Conservation (phyloP, 139 green algal genomes). For the Eudorina sp. region DNA sequence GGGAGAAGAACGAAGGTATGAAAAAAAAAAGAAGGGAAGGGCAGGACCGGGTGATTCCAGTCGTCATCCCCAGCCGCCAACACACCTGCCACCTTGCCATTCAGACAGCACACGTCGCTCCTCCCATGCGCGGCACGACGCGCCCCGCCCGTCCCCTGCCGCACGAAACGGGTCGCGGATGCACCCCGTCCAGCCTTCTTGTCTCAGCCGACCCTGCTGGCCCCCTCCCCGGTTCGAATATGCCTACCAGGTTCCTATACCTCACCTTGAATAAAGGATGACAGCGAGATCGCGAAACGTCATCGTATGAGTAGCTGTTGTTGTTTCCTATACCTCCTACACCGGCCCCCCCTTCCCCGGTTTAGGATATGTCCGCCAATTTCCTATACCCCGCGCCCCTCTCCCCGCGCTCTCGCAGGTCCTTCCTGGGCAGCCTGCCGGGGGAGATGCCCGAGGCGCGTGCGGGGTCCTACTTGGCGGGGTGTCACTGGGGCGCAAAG, state of each 20-base stretch:
- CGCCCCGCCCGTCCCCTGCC: too few species aligned
- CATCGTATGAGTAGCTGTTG: too few species aligned
- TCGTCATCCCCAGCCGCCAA: too few species aligned
- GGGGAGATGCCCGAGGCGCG: neutral
- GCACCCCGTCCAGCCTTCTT: neutral
- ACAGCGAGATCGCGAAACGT: too few species aligned
- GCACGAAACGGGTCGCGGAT: too few species aligned
- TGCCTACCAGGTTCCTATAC: neutral
- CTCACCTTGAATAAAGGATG: neutral
- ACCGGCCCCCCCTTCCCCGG: too few species aligned
- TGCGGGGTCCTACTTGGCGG: neutral
- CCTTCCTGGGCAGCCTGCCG: constrained; percentile 11
- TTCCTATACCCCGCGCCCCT: neutral
- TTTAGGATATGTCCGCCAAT: neutral
- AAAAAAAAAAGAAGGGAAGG: too few species aligned
- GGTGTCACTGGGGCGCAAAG: neutral
- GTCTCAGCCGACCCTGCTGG: neutral
- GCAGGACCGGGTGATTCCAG: too few species aligned
- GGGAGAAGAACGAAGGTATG: neutral
- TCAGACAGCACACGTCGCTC: too few species aligned
- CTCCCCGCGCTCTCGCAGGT: neutral
- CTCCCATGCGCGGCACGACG: too few species aligned
- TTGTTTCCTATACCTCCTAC: too few species aligned
- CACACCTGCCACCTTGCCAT: too few species aligned
- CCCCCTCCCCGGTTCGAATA: neutral